Base-by-base conservation (phyloP, 305 asterid species). In the Fraxinus xanthoxyloides region DNA sequence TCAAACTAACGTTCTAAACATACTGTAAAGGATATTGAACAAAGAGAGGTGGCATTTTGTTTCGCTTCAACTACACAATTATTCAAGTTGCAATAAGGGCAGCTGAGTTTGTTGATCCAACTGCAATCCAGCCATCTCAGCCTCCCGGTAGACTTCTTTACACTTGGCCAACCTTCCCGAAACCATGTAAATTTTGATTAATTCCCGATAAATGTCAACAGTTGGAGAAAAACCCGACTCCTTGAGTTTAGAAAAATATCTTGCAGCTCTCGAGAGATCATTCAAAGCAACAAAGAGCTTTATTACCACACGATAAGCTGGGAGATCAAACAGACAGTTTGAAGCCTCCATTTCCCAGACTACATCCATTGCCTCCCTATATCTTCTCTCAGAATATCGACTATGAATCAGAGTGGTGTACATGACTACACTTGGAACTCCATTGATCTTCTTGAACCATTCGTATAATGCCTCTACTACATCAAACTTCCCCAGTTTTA, bases 261-360 rank as follows among this genome's bases (percentile, higher is more conserved):
- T 91, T 13, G 84, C 85, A 46, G 90, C 85, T 83, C 98, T 90
- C 21, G 92, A 69, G 7, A 92, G 79, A 90, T 96, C 99, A 76
- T 88, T 77, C 89, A 92, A 73, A 38, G 91, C 99, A 75, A 91
- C 93, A 56, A 93, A 96, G 73, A 96, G 98, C 92, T 87, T 94
- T 86, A 94, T 90, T 67, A 91, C 85, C 77, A 94, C 94, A 19
- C 95, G 92, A 87, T 94, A 92, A 26, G 93, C 92, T 12, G 99
- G 98, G 67, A 94, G 97, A 90, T 94, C 99, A 74, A 94, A 87
- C 77, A 84, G 81, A 81, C 93, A 92, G 85, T 87, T 82, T 24
- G 91, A 87, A 79, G 87, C 89, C 88, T 96, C 99, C 98, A 96
- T 94, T 85, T 94, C 98, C 98, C 99, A 94, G 0, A 96, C 92